Evolutionary conservation across 768 basidiomycete genomes (phyloP).

Genomic region (Boletus bicolor): DNA sequence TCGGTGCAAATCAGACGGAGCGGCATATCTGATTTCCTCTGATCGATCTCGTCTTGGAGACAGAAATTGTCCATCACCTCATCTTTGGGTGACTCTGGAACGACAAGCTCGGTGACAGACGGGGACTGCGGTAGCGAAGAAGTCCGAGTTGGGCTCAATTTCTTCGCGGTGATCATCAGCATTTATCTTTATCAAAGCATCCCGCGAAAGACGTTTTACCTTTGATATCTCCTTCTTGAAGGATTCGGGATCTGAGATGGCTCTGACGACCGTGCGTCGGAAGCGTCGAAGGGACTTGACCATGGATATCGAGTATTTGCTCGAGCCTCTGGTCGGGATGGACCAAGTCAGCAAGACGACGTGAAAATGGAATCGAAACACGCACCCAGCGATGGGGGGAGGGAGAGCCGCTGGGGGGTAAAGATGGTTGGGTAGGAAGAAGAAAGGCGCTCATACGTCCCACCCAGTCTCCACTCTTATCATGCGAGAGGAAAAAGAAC

Average conservation of each 20-base stretch:
- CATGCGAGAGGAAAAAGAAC: too few species aligned
- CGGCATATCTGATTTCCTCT: constrained; percentile 20
- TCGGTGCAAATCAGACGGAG: constrained; percentile 25
- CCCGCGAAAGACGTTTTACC: not conserved
- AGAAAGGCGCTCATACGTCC: not conserved
- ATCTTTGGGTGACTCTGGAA: not conserved
- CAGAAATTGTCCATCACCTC: not conserved
- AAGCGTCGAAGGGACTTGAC: constrained; percentile 2
- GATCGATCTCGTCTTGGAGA: constrained; percentile 14
- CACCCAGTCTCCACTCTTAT: not conserved
- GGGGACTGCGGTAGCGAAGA: not conserved
- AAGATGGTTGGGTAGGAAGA: not conserved
- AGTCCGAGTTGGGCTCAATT: too few species aligned
- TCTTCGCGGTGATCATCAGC: not conserved
- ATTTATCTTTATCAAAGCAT: not conserved
- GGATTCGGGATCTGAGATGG: constrained; percentile 15
- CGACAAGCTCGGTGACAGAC: not conserved
- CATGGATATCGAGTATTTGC: constrained; percentile 2
- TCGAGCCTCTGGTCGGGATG: not conserved
- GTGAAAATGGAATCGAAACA: not conserved
- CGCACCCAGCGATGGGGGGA: not conserved
- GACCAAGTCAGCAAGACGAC: not conserved
- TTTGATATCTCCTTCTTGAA: not conserved
- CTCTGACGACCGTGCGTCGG: constrained; percentile 22
- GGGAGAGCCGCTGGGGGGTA: not conserved